These are phyloP conservation scores for Venturia pyrina DNA, from an alignment of 2,329 filamentous ascomycete species.

Conservation along the genomic window DNA sequence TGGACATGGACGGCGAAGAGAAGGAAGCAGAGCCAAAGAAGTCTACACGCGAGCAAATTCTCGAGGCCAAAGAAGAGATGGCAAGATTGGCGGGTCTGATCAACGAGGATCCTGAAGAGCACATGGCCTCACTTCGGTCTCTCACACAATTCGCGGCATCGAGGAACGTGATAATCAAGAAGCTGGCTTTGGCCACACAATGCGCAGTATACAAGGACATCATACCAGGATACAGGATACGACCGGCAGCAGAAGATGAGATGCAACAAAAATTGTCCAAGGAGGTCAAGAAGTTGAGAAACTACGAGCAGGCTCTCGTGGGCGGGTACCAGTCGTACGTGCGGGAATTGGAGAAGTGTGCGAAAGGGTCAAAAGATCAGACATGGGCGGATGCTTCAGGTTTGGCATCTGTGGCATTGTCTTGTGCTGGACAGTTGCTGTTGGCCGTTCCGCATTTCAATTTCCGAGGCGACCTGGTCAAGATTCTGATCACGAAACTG, in stretches of 20 bases:
- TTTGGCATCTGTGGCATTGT: slow-evolving; percentile 66
- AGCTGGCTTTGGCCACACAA: slow-evolving; percentile 77
- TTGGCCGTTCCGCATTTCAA: slow-evolving; percentile 91
- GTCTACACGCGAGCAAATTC: slow-evolving; percentile 67
- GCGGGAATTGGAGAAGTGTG: slow-evolving; percentile 59
- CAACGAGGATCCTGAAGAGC: slow-evolving; percentile 89
- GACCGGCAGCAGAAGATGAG: slow-evolving; percentile 65
- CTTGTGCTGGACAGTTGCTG: slow-evolving; percentile 74
- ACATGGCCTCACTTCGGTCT: slow-evolving; percentile 67
- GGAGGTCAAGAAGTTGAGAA: slow-evolving; percentile 71
- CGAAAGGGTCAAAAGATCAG: slow-evolving; percentile 44
- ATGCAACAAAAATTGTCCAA: slow-evolving; percentile 77
- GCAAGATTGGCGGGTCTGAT: slow-evolving; percentile 70
- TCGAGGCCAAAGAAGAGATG: slow-evolving; percentile 84
- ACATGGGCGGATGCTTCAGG: slow-evolving; percentile 27
- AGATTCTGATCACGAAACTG: slow-evolving; percentile 76
- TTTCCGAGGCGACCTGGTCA: slow-evolving; percentile 78
- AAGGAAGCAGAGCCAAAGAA: slow-evolving; percentile 49
- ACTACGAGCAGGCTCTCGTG: slow-evolving; percentile 81
- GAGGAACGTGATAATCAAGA: slow-evolving; percentile 63
- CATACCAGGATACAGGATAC: slow-evolving; percentile 92
- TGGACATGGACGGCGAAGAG: slow-evolving; percentile 33
- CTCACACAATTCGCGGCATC: slow-evolving; percentile 65
- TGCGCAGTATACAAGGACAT: slow-evolving; percentile 89
- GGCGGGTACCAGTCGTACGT: slow-evolving; percentile 78